phyloP scores from a whole-genome alignment of 331 rosid genomes.

The Dryas integrifolia region DNA sequence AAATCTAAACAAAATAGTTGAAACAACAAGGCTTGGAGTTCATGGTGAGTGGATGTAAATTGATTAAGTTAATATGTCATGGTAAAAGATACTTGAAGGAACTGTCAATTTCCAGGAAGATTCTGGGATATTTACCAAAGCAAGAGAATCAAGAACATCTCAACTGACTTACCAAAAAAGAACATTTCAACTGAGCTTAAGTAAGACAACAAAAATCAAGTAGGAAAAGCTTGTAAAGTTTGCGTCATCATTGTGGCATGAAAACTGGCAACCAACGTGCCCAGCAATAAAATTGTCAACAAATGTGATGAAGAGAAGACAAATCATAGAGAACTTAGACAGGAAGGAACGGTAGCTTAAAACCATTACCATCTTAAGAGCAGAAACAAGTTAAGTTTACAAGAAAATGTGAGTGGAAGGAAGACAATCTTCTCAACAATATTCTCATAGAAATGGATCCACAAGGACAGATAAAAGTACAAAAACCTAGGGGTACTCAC shows the following conservation, averaged over 20 bases:
- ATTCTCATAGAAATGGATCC: slow-evolving; percentile 7
- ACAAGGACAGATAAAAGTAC: slow-evolving; percentile 11
- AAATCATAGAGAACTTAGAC: background rate
- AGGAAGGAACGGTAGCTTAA: background rate
- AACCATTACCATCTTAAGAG: background rate
- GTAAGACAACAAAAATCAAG: slow-evolving; percentile 3
- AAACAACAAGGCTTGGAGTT: slow-evolving; percentile 1
- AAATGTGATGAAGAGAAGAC: background rate
- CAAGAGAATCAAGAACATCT: background rate
- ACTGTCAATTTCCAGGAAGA: background rate
- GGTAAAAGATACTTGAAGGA: background rate
- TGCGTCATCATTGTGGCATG: background rate
- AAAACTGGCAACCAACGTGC: background rate
- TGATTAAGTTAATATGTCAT: background rate
- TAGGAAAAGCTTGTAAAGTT: background rate
- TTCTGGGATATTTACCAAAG: background rate
- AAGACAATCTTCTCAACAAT: background rate
- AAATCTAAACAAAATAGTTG: background rate
- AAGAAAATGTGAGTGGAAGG: background rate
- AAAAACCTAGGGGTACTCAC: slow-evolving; percentile 51
- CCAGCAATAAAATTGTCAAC: background rate
- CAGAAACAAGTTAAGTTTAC: background rate
- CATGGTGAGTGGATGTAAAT: background rate
- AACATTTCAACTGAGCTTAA: background rate
- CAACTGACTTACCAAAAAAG: background rate